Evolutionary conservation across 192 early-diverging fungal species (phyloP).

Genomic region (Funneliformis mosseae): DNA sequence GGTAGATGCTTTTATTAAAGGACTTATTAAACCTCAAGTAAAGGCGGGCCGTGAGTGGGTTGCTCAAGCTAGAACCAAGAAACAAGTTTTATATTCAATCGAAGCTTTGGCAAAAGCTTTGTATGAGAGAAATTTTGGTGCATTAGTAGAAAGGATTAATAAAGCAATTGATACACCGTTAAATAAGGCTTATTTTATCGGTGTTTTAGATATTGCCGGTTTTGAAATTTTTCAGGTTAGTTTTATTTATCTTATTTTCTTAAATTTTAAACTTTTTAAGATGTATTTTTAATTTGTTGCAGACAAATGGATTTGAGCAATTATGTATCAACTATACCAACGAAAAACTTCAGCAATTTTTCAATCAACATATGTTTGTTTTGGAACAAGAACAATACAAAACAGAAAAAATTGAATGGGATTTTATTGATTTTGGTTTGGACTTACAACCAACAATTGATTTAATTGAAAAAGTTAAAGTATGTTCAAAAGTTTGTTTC

Average conservation of each 20-base stretch:
- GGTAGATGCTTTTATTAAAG: conserved; percentile 83
- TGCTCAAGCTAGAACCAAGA: conserved; percentile 81
- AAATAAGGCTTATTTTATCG: conserved; percentile 86
- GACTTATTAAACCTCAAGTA: conserved; percentile 85
- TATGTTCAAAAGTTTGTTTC: conserved; percentile 38
- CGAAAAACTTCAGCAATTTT: conserved; percentile 98
- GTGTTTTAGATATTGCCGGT: conserved; percentile 98
- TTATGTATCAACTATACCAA: conserved; percentile 99
- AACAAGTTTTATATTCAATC: conserved; percentile 84
- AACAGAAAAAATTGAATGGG: conserved; percentile 96
- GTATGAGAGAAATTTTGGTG: conserved; percentile 96
- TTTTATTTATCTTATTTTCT: conserved; percentile 17
- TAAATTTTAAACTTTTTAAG: background rate
- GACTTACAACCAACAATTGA: conserved; percentile 98
- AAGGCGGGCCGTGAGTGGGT: conserved; percentile 98
- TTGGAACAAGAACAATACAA: conserved; percentile 98
- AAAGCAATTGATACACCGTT: conserved; percentile 65
- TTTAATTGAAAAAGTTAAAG: conserved; percentile 94
- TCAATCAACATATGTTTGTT: conserved; percentile 99
- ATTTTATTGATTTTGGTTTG: conserved; percentile 96
- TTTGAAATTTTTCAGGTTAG: conserved; percentile 97
- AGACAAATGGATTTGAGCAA: conserved; percentile 97
- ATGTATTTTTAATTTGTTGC: background rate
- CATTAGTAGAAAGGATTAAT: conserved; percentile 89
- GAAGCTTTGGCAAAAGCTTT: conserved; percentile 90